These are phyloP conservation scores for Saxophila tyrrhenica DNA, from an alignment of 495 filamentous ascomycete genomes.

Conservation along the genomic window DNA sequence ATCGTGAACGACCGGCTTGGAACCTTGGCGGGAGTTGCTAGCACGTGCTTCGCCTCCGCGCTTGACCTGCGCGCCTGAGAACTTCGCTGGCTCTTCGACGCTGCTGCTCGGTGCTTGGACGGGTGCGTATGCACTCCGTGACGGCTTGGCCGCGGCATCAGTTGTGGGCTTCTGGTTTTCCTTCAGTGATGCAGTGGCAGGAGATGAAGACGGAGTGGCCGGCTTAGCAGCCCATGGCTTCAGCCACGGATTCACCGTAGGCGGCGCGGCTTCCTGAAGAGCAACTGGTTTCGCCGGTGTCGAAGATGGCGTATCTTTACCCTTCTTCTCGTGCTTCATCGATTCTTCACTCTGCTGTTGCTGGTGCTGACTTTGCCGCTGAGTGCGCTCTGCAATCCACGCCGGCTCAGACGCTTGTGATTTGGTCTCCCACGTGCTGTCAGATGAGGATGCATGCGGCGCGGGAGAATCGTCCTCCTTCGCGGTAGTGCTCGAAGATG, in stretches of 20 bases:
- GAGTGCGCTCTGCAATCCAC: slow-evolving; percentile 18
- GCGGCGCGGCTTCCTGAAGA: slow-evolving; percentile 67
- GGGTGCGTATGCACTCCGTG: not conserved
- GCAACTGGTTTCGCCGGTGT: slow-evolving; percentile 9
- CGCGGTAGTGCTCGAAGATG: slow-evolving; percentile 50
- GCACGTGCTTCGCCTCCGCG: slow-evolving; percentile 1
- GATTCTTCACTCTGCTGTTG: slow-evolving; percentile 36
- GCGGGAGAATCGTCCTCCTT: slow-evolving; percentile 62
- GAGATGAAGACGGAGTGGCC: not conserved
- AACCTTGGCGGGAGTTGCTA: not conserved
- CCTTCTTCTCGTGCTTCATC: slow-evolving; percentile 37
- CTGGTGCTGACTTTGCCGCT: slow-evolving; percentile 14
- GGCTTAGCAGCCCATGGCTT: slow-evolving; percentile 58
- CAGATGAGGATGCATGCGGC: slow-evolving; percentile 49
- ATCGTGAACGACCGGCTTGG: not conserved
- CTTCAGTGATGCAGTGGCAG: slow-evolving; percentile 4
- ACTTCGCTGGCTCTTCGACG: not conserved
- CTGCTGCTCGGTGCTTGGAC: not conserved
- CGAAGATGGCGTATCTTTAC: slow-evolving; percentile 28
- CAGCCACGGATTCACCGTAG: slow-evolving; percentile 76
- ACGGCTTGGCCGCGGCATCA: not conserved
- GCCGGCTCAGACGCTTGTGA: slow-evolving; percentile 43
- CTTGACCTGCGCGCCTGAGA: not conserved
- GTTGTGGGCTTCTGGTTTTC: slow-evolving; percentile 14
- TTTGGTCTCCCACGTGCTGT: slow-evolving; percentile 56